Evolutionary conservation across 495 filamentous ascomycete genomes (phyloP).

Genomic region (Hypoxylon crocopeplum): DNA sequence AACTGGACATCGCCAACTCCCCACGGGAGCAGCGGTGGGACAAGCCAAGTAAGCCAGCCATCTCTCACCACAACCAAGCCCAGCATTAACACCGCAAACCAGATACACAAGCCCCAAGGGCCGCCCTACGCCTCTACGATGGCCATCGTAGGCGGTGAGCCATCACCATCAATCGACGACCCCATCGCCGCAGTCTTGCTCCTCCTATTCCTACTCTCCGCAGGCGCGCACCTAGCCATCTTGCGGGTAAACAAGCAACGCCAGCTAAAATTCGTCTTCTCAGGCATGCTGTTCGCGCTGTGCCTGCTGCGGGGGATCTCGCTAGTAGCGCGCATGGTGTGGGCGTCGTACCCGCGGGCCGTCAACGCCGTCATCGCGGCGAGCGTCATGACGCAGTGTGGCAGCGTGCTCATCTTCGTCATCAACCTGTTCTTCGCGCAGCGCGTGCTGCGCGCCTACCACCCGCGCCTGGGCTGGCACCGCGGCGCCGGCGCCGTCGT

Average conservation of each 20-base stretch:
- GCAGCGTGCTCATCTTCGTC: slow-evolving; percentile 79
- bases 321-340: slow-evolving; percentile 67
- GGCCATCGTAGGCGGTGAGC: slow-evolving; percentile 66
- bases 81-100: not conserved
- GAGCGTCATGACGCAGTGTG: slow-evolving; percentile 76
- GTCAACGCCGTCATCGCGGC: slow-evolving; percentile 71
- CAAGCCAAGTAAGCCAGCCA: slow-evolving; percentile 11
- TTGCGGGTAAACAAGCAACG: slow-evolving; percentile 63
- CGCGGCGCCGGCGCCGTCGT: slow-evolving; percentile 56
- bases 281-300: slow-evolving; percentile 75
- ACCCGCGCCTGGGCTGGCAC: slow-evolving; percentile 75
- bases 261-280: slow-evolving; percentile 75
- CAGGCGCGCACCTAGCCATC: slow-evolving; percentile 68
- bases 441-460: slow-evolving; percentile 74
- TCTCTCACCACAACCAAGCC: not conserved
- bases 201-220: slow-evolving; percentile 65
- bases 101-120: slow-evolving; percentile 24
- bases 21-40: slow-evolving; percentile 1
- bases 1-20: slow-evolving; percentile 29
- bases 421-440: slow-evolving; percentile 82
- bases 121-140: slow-evolving; percentile 42
- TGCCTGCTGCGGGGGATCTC: slow-evolving; percentile 74
- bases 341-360: slow-evolving; percentile 56
- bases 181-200: slow-evolving; percentile 71
- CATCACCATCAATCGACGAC: slow-evolving; percentile 63